Percentiles rank a stretch among this genome's conserved stretches.
Conservation (phyloP, 345 rosid species). For the Nephelium lappaceum region DNA sequence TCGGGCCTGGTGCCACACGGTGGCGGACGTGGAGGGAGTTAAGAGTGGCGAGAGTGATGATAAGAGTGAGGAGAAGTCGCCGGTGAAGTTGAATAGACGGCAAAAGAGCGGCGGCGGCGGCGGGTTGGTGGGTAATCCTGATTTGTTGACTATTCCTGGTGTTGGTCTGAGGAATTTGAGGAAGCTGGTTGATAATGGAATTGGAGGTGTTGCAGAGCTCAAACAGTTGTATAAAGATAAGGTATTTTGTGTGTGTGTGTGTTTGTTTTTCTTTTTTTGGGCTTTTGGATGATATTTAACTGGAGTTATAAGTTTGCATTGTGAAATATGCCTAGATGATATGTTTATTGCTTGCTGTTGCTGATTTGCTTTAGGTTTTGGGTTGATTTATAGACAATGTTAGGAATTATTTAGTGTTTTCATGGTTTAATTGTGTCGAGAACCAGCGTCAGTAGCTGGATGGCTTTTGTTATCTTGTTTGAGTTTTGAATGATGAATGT, state of each 20-base stretch:
- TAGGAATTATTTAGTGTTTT: not conserved
- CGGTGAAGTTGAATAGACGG: constrained; percentile 54
- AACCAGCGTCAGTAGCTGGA: not conserved
- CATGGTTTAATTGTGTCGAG: not conserved
- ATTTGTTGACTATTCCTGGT: constrained; percentile 92
- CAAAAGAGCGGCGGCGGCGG: constrained; percentile 39
- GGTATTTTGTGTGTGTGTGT: constrained; percentile 41
- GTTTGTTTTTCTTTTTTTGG: too few relatives aligned
- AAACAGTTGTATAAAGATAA: constrained; percentile 91
- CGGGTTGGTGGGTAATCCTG: constrained; percentile 55
- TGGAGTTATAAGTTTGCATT: not conserved
- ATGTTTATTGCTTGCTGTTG: not conserved
- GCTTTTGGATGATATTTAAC: not conserved
- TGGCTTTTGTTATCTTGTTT: not conserved
- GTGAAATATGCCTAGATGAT: not conserved
- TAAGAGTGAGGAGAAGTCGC: constrained; percentile 33
- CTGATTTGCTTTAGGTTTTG: not conserved
- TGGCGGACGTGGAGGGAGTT: constrained; percentile 25
- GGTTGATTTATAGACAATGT: not conserved
- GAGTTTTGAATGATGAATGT: not conserved
- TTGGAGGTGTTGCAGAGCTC: constrained; percentile 84
- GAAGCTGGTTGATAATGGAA: constrained; percentile 90
- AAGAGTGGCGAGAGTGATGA: constrained; percentile 25
- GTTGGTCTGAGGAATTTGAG: constrained; percentile 91
- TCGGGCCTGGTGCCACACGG: constrained; percentile 45